phyloP scores from a whole-genome alignment of 495 filamentous ascomycete species.

The Lepidopterella palustris region DNA sequence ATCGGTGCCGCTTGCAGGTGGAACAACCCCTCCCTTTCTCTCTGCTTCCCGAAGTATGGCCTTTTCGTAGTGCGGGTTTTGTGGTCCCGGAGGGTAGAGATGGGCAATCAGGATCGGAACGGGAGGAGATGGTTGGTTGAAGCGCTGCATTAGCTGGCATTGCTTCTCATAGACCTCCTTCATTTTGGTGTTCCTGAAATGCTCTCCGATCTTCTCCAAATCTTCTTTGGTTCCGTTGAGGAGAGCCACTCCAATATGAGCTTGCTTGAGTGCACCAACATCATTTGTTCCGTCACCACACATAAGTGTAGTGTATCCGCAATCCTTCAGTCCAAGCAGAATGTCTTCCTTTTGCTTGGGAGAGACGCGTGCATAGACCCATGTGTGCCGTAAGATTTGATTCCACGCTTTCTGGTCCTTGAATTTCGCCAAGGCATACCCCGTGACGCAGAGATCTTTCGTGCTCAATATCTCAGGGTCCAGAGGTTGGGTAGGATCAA shows the following conservation, averaged over 20 bases:
- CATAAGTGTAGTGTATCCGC: constrained; percentile 97
- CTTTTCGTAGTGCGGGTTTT: constrained; percentile 92
- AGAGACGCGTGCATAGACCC: constrained; percentile 97
- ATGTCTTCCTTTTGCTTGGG: constrained; percentile 99
- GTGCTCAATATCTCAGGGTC: constrained; percentile 72
- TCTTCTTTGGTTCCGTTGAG: constrained; percentile 92
- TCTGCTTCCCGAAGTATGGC: constrained; percentile 76
- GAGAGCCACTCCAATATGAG: constrained; percentile 92
- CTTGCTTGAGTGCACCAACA: constrained; percentile 96
- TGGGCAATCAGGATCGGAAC: constrained; percentile 89
- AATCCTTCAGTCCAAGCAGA: constrained; percentile 87
- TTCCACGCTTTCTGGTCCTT: constrained; percentile 67
- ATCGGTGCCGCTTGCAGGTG: constrained; percentile 36
- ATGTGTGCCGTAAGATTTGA: constrained; percentile 75
- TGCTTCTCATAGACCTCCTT: constrained; percentile 99
- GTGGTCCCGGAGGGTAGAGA: constrained; percentile 83
- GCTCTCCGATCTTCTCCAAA: constrained; percentile 82
- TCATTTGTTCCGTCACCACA: constrained; percentile 98
- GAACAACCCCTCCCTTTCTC: constrained; percentile 56
- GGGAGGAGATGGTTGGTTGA: constrained; percentile 85
- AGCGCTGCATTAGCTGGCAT: constrained; percentile 76
- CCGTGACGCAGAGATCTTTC: constrained; percentile 95
- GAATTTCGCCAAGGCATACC: constrained; percentile 87
- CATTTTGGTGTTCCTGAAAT: constrained; percentile 90
- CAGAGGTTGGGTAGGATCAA: constrained; percentile 74